Conservation (phyloP, 306 rosid species). For the Prunus armeniaca region DNA sequence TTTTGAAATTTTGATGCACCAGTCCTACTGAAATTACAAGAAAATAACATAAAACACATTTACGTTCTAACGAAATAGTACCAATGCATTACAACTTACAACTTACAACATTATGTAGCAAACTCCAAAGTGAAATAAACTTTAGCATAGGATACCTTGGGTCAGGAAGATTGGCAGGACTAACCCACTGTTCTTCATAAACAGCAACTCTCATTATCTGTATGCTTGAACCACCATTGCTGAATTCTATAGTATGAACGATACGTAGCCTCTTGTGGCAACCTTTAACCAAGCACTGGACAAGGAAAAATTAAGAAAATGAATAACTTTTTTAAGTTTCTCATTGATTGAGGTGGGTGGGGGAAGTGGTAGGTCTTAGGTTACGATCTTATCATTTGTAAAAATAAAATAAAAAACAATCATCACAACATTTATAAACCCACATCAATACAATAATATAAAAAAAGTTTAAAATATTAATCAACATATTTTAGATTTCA, state of each 20-base stretch:
- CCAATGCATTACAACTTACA: not conserved
- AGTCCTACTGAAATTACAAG: too few species aligned
- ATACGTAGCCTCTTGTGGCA: slow-evolving; percentile 90
- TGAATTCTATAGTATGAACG: slow-evolving; percentile 85
- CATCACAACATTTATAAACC: not conserved
- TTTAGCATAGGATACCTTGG: slow-evolving; percentile 46
- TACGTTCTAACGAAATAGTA: not conserved
- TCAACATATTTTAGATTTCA: not conserved
- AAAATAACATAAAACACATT: not conserved
- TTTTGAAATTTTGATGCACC: too few species aligned
- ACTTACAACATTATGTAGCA: not conserved
- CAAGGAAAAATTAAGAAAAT: slow-evolving; percentile 10
- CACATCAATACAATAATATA: not conserved
- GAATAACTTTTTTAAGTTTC: not conserved
- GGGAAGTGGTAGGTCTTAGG: not conserved
- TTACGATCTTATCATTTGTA: not conserved
- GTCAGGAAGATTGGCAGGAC: slow-evolving; percentile 56
- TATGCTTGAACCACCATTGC: slow-evolving; percentile 75
- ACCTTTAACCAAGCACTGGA: slow-evolving; percentile 90
- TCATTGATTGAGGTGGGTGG: not conserved
- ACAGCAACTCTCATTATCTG: slow-evolving; percentile 88
- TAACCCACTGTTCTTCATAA: slow-evolving; percentile 88
- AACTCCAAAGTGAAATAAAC: not conserved
- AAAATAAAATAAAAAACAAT: too few species aligned
- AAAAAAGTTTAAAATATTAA: not conserved